These are phyloP conservation scores for Orbilia brochopaga DNA, from an alignment of 2,329 filamentous ascomycete species.

Conservation along the genomic window DNA sequence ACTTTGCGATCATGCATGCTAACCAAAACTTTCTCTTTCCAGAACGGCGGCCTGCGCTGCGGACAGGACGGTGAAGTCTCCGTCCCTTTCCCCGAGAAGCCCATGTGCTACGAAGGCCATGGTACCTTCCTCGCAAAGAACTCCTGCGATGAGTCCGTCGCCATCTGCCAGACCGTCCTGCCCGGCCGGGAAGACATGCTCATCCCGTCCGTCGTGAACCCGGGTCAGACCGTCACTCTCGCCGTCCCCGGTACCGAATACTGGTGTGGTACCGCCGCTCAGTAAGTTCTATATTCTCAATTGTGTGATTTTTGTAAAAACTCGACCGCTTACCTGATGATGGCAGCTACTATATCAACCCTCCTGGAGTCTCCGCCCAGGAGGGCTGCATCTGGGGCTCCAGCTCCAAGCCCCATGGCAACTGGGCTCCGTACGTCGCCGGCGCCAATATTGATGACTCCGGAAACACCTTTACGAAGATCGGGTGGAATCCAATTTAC, in stretches of 20 bases:
- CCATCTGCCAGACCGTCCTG: conserved; percentile 79
- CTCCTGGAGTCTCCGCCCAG: conserved; percentile 67
- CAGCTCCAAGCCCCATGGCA: conserved; percentile 68
- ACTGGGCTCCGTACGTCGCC: conserved; percentile 78
- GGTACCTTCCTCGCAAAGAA: conserved; percentile 71
- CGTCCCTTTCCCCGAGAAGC: conserved; percentile 72
- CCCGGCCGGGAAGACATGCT: conserved; percentile 83
- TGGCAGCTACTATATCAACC: conserved; percentile 75
- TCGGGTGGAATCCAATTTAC: conserved; percentile 80
- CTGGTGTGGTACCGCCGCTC: conserved; percentile 75
- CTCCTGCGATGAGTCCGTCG: conserved; percentile 66
- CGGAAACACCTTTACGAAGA: conserved; percentile 74
- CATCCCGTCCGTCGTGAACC: conserved; percentile 73
- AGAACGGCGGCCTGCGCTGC: conserved; percentile 78
- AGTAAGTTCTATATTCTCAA: conserved; percentile 63
- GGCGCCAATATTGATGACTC: conserved; percentile 72
- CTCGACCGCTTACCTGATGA: conserved; percentile 53
- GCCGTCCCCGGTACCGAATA: conserved; percentile 74
- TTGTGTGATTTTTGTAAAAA: conserved; percentile 47
- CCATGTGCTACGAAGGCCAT: conserved; percentile 73
- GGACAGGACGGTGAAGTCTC: conserved; percentile 69
- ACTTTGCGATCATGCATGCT: too few species aligned
- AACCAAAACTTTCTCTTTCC: conserved; percentile 23
- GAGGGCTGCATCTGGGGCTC: conserved; percentile 76
- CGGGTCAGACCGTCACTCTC: conserved; percentile 62